These are phyloP conservation scores for Hyaloperonospora arabidopsidis DNA, from an alignment of 352 stramenopile genomes.

Conservation along the genomic window DNA sequence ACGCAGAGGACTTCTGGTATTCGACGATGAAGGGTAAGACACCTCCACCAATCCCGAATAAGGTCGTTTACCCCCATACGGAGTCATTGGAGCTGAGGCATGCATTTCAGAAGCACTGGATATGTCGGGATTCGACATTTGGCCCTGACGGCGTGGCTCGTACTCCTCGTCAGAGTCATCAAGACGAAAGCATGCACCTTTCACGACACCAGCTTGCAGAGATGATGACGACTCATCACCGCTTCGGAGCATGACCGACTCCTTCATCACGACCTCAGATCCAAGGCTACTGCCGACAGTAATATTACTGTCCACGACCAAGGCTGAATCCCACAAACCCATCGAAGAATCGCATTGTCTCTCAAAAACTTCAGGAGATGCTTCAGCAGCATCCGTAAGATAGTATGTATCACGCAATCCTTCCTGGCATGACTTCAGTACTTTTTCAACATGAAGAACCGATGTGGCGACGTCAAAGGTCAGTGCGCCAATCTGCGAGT, in stretches of 20 bases:
- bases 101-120: neutral
- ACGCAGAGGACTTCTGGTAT: slow-evolving; percentile 1
- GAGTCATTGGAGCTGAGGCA: slow-evolving; percentile 6
- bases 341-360: neutral
- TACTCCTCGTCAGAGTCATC: slow-evolving; percentile 41
- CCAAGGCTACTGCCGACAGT: neutral
- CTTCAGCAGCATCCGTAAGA: neutral
- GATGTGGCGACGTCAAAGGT: slow-evolving; percentile 58
- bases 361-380: neutral
- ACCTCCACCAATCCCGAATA: neutral
- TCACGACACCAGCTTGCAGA: slow-evolving; percentile 24
- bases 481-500: slow-evolving; percentile 68
- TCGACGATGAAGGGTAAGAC: slow-evolving; percentile 1
- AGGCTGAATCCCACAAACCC: neutral
- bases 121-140: neutral
- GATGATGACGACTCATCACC: slow-evolving; percentile 15
- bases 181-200: slow-evolving; percentile 37
- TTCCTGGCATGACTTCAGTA: slow-evolving; percentile 24
- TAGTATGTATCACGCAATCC: neutral
- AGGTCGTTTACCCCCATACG: slow-evolving; percentile 2
- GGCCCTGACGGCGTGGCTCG: neutral
- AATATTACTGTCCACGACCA: neutral
- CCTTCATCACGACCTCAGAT: slow-evolving; percentile 6
- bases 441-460: slow-evolving; percentile 57
- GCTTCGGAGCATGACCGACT: neutral